A percentile compares a stretch with the other conserved stretches of the same genome.
phyloP scores from a whole-genome alignment of 768 basidiomycete species.

The Amanita muscaria region DNA sequence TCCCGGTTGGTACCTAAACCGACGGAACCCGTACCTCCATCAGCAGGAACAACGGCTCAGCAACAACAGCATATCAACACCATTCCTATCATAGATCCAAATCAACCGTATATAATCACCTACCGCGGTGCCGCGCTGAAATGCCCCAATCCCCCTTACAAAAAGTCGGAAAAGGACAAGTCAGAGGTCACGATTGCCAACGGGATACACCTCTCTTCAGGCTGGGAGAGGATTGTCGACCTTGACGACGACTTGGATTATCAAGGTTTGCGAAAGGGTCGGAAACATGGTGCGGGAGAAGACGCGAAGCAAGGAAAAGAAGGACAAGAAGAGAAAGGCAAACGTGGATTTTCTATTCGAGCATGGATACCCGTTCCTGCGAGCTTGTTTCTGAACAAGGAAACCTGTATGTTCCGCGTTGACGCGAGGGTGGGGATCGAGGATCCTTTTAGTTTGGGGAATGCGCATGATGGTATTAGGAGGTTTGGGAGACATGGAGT shows the following conservation, averaged over 20 bases:
- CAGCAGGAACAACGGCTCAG: no score
- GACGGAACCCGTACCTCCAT: background rate
- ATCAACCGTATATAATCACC: background rate
- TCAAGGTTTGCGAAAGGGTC: no score
- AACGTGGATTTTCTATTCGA: conserved; percentile 1
- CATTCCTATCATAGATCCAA: background rate
- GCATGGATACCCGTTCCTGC: conserved; percentile 2
- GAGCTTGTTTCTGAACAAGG: background rate
- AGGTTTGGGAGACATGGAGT: background rate
- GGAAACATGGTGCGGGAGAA: background rate
- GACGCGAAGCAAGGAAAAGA: background rate
- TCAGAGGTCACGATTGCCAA: background rate
- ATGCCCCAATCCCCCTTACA: background rate
- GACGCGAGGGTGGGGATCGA: conserved; percentile 4
- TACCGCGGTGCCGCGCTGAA: background rate
- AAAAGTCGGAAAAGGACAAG: background rate
- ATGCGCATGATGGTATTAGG: background rate
- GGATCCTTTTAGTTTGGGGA: background rate
- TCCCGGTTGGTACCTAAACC: background rate
- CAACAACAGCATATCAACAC: background rate
- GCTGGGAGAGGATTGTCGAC: background rate
- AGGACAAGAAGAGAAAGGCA: background rate
- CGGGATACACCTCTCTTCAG: background rate
- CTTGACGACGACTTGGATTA: background rate
- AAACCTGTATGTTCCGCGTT: conserved; percentile 5